Evolutionary conservation across 164 flowering plant species (phyloP), one percentile per base, ranked within the genome.

Genomic region (Chimonanthus praecox): DNA sequence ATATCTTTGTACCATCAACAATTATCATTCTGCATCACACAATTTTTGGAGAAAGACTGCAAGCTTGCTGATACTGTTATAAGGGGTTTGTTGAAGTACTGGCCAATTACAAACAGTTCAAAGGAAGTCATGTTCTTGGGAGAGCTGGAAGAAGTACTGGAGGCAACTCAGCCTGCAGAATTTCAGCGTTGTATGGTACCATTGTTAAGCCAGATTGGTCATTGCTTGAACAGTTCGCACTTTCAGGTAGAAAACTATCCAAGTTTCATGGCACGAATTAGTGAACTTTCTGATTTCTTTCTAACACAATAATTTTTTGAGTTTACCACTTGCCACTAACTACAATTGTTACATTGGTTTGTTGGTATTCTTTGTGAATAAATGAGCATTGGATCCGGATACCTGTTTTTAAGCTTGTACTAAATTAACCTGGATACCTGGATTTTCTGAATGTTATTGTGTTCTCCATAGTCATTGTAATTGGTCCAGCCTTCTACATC

Each of bases 11-110:
- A 91, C 79, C 94, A 92, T 75, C 94, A 88, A 72, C 98, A 90
- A 76, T 76, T 92, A 67, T 88, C 96, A 5, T 92, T 88, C 75
- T 91, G 92, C 77, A 87, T 91, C 64, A 84, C 86, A 2, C 98
- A 92, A 71, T 92, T 92, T 83, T 90, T 91, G 68, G 96, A 92
- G 80, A 92, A 92, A 83, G 98, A 92, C 71, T 82, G 88, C 84
- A 92, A 91, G 82, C 94, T 92, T 80, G 89, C 93, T 62, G 96
- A 92, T 80, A 83, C 87, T 43, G 86, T 92, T 44, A 88, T 91
- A 47, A 86, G 88, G 82, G 93, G 97, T 45, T 74, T 92, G 62
- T 76, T 89, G 68, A 91, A 88, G 82, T 91, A 84, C 75, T 89
- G 96, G 94, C 94, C 96, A 2, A 73, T 91, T 64, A 91, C 93